Evolutionary conservation across 352 stramenopile genomes (phyloP).

Genomic region (Saprolegnia diclina): DNA sequence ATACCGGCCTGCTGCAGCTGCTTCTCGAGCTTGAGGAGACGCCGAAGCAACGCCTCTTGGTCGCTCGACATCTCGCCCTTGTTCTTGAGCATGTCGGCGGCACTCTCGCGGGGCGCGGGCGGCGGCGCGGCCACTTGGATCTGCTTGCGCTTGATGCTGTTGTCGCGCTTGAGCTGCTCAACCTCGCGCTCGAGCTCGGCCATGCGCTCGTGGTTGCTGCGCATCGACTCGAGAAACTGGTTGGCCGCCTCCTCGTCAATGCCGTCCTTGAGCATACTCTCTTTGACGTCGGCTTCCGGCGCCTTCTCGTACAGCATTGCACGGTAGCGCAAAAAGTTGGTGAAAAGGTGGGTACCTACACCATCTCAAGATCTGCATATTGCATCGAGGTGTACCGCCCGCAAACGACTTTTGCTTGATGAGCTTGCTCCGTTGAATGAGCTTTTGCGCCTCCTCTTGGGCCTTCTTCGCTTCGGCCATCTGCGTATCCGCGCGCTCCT

Average conservation of each 20-base stretch:
- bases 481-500: constrained; percentile 21
- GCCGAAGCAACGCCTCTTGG: constrained; percentile 71
- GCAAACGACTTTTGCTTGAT: constrained; percentile 24
- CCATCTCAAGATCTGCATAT: neutral
- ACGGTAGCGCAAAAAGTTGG: constrained; percentile 23
- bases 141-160: constrained; percentile 16
- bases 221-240: constrained; percentile 15
- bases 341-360: constrained; percentile 15
- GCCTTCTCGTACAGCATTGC: constrained; percentile 19
- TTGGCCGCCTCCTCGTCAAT: constrained; percentile 16
- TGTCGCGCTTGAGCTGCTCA: constrained; percentile 26
- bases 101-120: neutral
- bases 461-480: constrained; percentile 22
- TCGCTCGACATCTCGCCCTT: constrained; percentile 60
- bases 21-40: constrained; percentile 77
- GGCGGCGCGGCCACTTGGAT: neutral
- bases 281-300: constrained; percentile 3
- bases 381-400: neutral
- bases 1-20: constrained; percentile 80
- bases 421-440: constrained; percentile 18
- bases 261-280: constrained; percentile 13
- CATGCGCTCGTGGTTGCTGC: constrained; percentile 9
- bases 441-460: constrained; percentile 25
- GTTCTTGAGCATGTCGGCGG: constrained; percentile 51
- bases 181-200: constrained; percentile 31